Base-by-base conservation (phyloP, 2,329 filamentous ascomycete species). In the Aspergillus quadrilineatus region DNA sequence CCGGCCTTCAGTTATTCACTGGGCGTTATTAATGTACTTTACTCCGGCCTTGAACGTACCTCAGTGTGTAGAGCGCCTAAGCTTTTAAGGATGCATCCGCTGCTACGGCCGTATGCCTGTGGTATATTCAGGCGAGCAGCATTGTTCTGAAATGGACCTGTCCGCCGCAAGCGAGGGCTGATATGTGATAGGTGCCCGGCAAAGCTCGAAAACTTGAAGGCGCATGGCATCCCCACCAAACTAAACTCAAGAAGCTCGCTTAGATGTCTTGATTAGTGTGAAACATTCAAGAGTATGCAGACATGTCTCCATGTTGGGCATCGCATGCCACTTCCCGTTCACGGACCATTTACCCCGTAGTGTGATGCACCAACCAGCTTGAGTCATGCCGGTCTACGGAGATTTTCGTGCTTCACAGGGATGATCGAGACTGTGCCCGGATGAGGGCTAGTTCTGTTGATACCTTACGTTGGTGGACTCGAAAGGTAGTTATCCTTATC, bases 231-330 rank as follows among this genome's bases (percentile, higher is more conserved):
- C 22, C 22, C 22, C 22, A 22, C 22, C 22, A 22, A 22, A 22
- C 22, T 22, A 22, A 17, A 22, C 22, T 22, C 22, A 22, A 22
- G 22, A 22, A 14, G 14, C 34, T 14, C 10, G 10, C 10, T 14
- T 37, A 37, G 2, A 34, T 34, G 22, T 22, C 22, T 22, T 22
- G 22, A 22, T 22, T 22, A 22, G 22, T 22, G 22, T 22, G 22
- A 22, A 3, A 3, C 22, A 22, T 22, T 22, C 22, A 22, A 22
- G 34, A 22, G 17, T 26, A 43, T 48, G 47, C 53, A 57, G 43
- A 39, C 43, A 43, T 36, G 22, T 44, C 47, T 55, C 46, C 47
- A 48, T 60, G 29, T 60, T 60, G 58, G 56, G 58, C 58, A 60
- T 53, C 32, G 44, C 43, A 53, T 48, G 52, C 32, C 28, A 41